Evolutionary conservation across 169 alveolate species (phyloP), one percentile per base, ranked within the genome.

Genomic region (Theileria parva): DNA sequence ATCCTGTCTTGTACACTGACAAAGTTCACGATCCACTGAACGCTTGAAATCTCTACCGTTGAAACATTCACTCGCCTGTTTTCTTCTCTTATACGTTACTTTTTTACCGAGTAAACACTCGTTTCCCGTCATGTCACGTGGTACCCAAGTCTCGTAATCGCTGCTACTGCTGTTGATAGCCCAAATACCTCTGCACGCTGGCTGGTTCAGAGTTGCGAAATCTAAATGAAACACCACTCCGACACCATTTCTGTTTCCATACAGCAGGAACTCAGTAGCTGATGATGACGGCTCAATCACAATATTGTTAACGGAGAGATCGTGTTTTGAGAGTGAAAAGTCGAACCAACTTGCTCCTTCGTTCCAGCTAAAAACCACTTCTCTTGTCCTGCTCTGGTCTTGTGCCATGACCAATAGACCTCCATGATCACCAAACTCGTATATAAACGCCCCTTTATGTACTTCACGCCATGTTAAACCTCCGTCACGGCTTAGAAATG

Each of bases 361-460:
- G 77, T 97, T 95, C 97, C 97, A 95, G 69, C 97, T 88, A 88
- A 95, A 96, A 39, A 93, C 96, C 32, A 96, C 96, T 92, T 95
- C 95, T 19, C 90, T 83, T 17, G 96, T 92, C 66, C 89, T 88
- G 55, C 88, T 88, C 59, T 89, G 92, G 85, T 97, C 98, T 57
- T 95, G 95, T 0, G 99, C 99, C 98, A 97, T 96, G 44, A 98
- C 98, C 13, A 98, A 90, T 25, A 98, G 88, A 4, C 99, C 99
- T n/a, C 99, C 99, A 88, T 97, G 99, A 79, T 98, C 99, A 6
- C 99, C 99, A 25, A 96, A 94, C 88, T 98, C 99, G 88, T 97
- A 98, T 69, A 97, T 97, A 88, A 93, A 95, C 27, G 99, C 97
- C 17, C 99, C 99, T 88, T 97, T 97, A 86, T 92, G 98, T 0